These are phyloP conservation scores for Asclepias syriaca DNA, from an alignment of 257 asterid genomes.

Conservation along the genomic window DNA sequence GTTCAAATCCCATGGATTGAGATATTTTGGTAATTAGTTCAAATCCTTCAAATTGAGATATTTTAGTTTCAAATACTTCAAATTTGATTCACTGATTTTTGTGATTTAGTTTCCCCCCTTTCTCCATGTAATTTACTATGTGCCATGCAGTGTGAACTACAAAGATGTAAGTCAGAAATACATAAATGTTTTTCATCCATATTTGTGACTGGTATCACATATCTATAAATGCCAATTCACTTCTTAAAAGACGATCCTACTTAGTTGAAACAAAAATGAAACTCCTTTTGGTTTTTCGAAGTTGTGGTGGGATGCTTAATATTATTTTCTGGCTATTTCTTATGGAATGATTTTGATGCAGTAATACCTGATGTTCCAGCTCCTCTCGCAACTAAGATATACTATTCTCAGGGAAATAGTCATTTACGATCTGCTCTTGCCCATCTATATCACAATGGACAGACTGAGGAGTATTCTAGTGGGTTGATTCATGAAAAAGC, in stretches of 20 bases:
- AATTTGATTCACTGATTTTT: too few relatives aligned
- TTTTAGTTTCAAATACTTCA: too few relatives aligned
- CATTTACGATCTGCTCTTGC: conserved; percentile 58
- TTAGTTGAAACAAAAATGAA: background rate
- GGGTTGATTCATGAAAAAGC: conserved; percentile 30
- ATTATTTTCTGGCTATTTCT: conserved; percentile 16
- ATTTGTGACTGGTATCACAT: background rate
- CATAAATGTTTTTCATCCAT: too few relatives aligned
- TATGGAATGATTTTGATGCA: conserved; percentile 18
- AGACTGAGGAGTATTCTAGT: conserved; percentile 32
- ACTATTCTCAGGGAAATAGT: conserved; percentile 62
- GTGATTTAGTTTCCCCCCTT: too few relatives aligned
- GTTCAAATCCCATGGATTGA: too few relatives aligned
- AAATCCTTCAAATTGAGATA: too few relatives aligned
- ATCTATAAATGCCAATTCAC: background rate
- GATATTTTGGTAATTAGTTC: too few relatives aligned
- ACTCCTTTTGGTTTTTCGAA: background rate
- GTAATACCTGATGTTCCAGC: conserved; percentile 58
- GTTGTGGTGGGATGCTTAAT: background rate
- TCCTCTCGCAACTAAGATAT: conserved; percentile 87
- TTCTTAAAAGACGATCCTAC: background rate
- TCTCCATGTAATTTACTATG: too few relatives aligned
- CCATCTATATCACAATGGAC: conserved; percentile 48
- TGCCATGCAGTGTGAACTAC: too few relatives aligned
- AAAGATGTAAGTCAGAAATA: too few relatives aligned